These are phyloP conservation scores for Pisolithus marmoratus DNA, from an alignment of 768 basidiomycete species.

Conservation along the genomic window DNA sequence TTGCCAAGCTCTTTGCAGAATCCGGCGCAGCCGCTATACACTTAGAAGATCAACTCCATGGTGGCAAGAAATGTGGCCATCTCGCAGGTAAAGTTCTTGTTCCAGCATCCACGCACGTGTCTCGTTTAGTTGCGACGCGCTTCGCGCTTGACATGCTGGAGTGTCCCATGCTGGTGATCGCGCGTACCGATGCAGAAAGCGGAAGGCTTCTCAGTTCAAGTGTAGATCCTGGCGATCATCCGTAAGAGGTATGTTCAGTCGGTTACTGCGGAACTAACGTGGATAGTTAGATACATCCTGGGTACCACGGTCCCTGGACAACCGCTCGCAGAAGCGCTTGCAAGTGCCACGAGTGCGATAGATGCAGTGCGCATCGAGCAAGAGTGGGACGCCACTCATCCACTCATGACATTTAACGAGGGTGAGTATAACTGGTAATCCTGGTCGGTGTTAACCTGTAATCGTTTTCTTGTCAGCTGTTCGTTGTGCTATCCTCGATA, in stretches of 20 bases:
- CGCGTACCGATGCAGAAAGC: conserved; percentile 88
- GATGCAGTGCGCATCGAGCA: conserved; percentile 72
- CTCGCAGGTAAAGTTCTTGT: conserved; percentile 91
- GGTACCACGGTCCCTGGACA: conserved; percentile 49
- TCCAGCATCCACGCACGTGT: conserved; percentile 81
- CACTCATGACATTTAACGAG: conserved; percentile 79
- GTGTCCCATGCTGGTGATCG: conserved; percentile 83
- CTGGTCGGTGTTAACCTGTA: not conserved
- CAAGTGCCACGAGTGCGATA: conserved; percentile 56
- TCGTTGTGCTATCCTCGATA: conserved; percentile 13
- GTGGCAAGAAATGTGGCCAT: conserved; percentile 94
- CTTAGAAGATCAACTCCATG: conserved; percentile 90
- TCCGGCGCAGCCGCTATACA: conserved; percentile 89
- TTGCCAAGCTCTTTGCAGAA: conserved; percentile 92
- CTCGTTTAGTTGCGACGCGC: conserved; percentile 77
- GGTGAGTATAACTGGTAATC: conserved; percentile 42
- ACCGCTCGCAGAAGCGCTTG: conserved; percentile 64
- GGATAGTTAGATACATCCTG: conserved; percentile 48
- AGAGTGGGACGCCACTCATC: conserved; percentile 64
- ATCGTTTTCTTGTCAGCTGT: conserved; percentile 14
- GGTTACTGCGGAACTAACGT: not conserved
- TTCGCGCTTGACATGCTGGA: conserved; percentile 91
- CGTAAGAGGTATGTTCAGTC: conserved; percentile 22
- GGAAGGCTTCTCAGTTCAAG: conserved; percentile 80
- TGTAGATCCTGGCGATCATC: conserved; percentile 76